phyloP scores from a whole-genome alignment of 1,284 basidiomycete genomes.

The Ganoderma meredithae region DNA sequence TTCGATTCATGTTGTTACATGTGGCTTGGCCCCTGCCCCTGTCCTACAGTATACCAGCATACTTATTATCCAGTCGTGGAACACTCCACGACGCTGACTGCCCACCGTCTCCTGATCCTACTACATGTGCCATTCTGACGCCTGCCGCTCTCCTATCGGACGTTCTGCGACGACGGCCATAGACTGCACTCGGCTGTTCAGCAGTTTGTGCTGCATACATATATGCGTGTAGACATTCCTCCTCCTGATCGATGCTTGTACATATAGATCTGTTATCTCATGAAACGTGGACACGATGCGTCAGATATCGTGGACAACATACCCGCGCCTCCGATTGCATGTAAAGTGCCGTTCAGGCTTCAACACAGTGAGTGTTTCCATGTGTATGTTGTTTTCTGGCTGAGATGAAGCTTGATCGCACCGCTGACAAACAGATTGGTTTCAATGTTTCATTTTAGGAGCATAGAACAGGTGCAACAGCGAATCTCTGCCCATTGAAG shows the following conservation, averaged over 20 bases:
- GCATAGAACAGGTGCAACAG: constrained; percentile 14
- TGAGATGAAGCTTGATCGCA: not conserved
- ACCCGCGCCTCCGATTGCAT: too few relatives aligned
- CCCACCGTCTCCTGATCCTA: not conserved
- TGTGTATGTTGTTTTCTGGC: not conserved
- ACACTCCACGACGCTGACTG: not conserved
- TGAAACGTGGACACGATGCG: not conserved
- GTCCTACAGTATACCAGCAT: constrained; percentile 7
- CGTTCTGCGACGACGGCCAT: not conserved
- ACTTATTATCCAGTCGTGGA: constrained; percentile 1
- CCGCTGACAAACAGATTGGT: not conserved
- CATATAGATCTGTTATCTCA: not conserved
- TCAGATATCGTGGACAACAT: too few relatives aligned
- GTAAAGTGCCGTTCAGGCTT: too few relatives aligned
- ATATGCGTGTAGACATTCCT: constrained; percentile 6
- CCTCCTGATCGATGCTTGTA: not conserved
- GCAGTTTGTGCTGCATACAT: not conserved
- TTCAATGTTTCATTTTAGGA: constrained; percentile 3
- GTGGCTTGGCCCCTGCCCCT: not conserved
- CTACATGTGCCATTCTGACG: not conserved
- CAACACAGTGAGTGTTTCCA: too few relatives aligned
- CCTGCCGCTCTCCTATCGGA: not conserved
- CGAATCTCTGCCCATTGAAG: constrained; percentile 28
- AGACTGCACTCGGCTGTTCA: not conserved
- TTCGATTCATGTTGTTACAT: constrained; percentile 18